Evolutionary conservation across 2,329 filamentous ascomycete species (phyloP), one percentile per base, ranked within the genome.

Genomic region (Emergomyces orientalis): DNA sequence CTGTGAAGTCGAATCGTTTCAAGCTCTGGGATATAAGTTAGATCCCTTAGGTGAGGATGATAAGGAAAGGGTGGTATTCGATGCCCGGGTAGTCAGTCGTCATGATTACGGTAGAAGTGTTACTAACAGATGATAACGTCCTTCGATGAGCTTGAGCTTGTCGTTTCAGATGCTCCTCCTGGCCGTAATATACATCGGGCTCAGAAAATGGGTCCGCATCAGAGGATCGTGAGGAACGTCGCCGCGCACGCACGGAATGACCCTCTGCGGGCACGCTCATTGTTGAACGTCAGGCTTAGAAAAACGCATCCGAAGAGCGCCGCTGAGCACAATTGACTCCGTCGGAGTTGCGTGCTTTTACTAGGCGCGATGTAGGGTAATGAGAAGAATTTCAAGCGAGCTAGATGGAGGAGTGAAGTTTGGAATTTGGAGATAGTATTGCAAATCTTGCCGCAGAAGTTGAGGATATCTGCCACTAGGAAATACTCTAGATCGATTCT

Each of bases 101-200:
- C 56, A 32, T 14, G n/a, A 8, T 43, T 27, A 22, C n/a, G 32
- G 22, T 25, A 5, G 25, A 37, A n/a, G 52, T 8, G 9, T 17
- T 13, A 61, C 60, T 54, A 17, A 61, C 60, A 27, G 60, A 55
- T 56, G 60, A 61, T 6, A 61, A 32, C 0, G 60, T 56, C 60
- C 60, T 56, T 56, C 60, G 49, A 61, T 61, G 60, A 19, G 49
- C 37, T 7, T 55, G 47, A 11, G 51, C 49, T 34, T 56, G 60
- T 55, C n/a, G 59, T 32, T 34, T 59, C 19, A 57, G 51, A 45
- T 47, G 59, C 63, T 78, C 78, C 60, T 81, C 77, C 67, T 76
- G 72, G 41, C 84, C 83, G 74, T 86, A 86, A 73, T 86, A 86
- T 66, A 85, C 74, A 65, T 83, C 79, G 9, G 84, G 79, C 47